phyloP scores from a whole-genome alignment of 768 basidiomycete species.

The Russula foetens region DNA sequence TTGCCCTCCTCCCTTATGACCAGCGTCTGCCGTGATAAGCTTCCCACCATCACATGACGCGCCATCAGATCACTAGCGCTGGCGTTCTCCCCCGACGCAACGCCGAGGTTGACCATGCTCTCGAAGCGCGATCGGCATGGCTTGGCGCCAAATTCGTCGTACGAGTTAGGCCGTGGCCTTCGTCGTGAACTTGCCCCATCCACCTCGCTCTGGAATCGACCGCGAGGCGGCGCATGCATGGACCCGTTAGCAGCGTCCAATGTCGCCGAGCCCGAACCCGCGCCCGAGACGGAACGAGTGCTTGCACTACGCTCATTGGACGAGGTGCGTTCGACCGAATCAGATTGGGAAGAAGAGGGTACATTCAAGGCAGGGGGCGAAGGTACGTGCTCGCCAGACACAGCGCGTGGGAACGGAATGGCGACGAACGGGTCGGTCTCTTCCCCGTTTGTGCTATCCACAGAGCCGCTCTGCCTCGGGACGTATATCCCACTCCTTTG shows the following conservation, averaged over 20 bases:
- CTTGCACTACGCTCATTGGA: neutral
- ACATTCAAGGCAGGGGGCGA: constrained; percentile 28
- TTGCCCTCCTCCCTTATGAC: constrained; percentile 78
- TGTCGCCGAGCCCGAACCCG: neutral
- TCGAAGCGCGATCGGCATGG: constrained; percentile 57
- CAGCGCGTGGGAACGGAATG: constrained; percentile 60
- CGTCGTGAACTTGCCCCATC: constrained; percentile 47
- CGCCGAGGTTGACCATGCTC: constrained; percentile 61
- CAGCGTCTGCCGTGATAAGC: constrained; percentile 55
- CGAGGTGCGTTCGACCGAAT: constrained; percentile 8
- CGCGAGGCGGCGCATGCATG: constrained; percentile 39
- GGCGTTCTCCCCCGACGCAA: constrained; percentile 36
- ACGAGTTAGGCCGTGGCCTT: constrained; percentile 54
- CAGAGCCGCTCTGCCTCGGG: constrained; percentile 7
- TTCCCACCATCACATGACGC: constrained; percentile 58
- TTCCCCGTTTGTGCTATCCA: constrained; percentile 7
- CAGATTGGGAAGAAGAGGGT: neutral
- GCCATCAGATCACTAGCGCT: constrained; percentile 59
- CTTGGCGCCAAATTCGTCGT: constrained; percentile 55
- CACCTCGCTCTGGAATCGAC: constrained; percentile 68
- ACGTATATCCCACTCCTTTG: constrained; percentile 10
- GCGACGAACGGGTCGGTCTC: constrained; percentile 27
- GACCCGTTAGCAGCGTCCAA: neutral
- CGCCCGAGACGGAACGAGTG: neutral
- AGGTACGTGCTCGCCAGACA: constrained; percentile 43